phyloP scores from a whole-genome alignment of 345 rosid species.

The Linum lewisii region DNA sequence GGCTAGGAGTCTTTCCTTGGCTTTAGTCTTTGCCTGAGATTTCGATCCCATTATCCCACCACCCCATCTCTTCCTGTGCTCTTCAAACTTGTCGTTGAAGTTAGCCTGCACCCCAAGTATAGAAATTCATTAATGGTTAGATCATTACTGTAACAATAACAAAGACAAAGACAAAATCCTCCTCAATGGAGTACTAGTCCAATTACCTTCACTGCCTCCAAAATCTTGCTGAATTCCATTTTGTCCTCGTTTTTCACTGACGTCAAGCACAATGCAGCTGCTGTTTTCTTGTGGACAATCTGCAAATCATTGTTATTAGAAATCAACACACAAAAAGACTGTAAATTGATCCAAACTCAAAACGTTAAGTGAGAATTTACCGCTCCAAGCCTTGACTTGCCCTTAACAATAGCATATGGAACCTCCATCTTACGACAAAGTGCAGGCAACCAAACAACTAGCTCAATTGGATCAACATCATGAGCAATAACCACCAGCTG shows the following conservation, averaged over 20 bases:
- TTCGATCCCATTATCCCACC: conserved; percentile 91
- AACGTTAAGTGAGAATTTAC: conserved; percentile 14
- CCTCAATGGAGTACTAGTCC: neutral
- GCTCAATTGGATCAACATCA: conserved; percentile 79
- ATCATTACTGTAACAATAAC: conserved; percentile 22
- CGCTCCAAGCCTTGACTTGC: conserved; percentile 67
- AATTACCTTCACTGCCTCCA: conserved; percentile 68
- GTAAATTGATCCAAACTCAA: neutral
- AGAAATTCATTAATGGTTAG: neutral
- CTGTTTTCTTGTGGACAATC: conserved; percentile 76
- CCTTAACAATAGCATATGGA: conserved; percentile 77
- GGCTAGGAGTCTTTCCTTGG: conserved; percentile 55
- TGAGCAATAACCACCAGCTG: conserved; percentile 75
- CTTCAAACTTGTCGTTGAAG: conserved; percentile 67
- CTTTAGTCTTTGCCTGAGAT: conserved; percentile 70
- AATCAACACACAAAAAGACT: neutral
- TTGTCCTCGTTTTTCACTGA: conserved; percentile 71
- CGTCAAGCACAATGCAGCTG: conserved; percentile 61
- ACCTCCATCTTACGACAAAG: conserved; percentile 82
- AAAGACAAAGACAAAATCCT: conserved; percentile 20
- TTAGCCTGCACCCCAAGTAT: conserved; percentile 8
- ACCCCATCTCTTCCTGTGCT: conserved; percentile 74
- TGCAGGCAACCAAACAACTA: conserved; percentile 87
- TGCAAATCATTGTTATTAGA: conserved; percentile 8
- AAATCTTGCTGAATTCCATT: conserved; percentile 58